Conservation (phyloP, 176 grass and related monocot species). For the Tillandsia leiboldiana region DNA sequence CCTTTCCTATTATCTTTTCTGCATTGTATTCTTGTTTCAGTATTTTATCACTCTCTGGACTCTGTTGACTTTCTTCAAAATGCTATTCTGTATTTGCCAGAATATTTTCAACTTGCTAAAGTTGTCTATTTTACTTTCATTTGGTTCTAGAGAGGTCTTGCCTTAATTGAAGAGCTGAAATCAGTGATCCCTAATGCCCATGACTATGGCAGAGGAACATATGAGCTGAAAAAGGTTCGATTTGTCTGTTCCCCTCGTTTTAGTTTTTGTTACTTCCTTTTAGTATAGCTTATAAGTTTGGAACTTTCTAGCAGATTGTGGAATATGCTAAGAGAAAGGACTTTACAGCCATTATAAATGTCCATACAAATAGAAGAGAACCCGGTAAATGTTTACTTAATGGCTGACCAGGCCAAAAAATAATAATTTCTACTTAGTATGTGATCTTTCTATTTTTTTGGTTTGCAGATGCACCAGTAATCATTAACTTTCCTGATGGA, state of each 20-base stretch:
- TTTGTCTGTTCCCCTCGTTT: neutral
- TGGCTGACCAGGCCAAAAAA: neutral
- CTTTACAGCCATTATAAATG: conserved; percentile 73
- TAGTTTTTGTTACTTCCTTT: neutral
- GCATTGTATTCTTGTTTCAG: neutral
- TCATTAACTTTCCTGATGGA: conserved; percentile 63
- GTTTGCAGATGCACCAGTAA: conserved; percentile 30
- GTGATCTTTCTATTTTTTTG: conserved; percentile 16
- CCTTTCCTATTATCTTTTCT: conserved; percentile 6
- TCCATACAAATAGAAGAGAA: conserved; percentile 79
- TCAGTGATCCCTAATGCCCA: conserved; percentile 81
- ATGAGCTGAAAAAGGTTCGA: conserved; percentile 92
- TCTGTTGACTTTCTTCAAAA: neutral
- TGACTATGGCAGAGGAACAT: conserved; percentile 78
- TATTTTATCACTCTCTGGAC: conserved; percentile 5
- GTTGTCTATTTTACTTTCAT: conserved; percentile 6
- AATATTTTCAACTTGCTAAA: conserved; percentile 3
- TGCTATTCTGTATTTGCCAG: neutral
- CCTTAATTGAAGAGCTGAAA: conserved; percentile 70
- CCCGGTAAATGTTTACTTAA: conserved; percentile 43
- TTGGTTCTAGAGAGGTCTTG: conserved; percentile 58
- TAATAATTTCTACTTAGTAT: neutral
- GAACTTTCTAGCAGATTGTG: conserved; percentile 45
- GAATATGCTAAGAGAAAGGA: conserved; percentile 79
- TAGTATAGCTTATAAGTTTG: neutral